Percentiles rank a stretch among this genome's conserved stretches.
phyloP scores from a whole-genome alignment of 805 yeast species.

The Candida chauliodis region DNA sequence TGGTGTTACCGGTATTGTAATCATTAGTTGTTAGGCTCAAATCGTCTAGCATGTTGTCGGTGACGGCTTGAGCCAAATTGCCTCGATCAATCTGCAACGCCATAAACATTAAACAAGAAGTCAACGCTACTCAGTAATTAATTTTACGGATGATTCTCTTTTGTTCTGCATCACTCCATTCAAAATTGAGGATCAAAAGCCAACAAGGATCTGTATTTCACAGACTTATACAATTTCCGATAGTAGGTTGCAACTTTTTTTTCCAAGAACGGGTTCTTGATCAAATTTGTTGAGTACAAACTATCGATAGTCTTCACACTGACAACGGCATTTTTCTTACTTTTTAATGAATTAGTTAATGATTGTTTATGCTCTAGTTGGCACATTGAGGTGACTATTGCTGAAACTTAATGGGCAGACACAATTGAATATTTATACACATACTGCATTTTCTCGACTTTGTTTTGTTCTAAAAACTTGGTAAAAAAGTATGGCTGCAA shows the following conservation, averaged over 20 bases:
- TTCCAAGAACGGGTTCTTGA: constrained; percentile 10
- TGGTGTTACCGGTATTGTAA: constrained; percentile 56
- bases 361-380: too few relatives aligned
- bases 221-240: constrained; percentile 20
- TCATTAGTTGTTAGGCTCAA: constrained; percentile 52
- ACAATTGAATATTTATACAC: too few relatives aligned
- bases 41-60: constrained; percentile 54
- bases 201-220: constrained; percentile 51
- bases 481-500: too few relatives aligned
- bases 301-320: background rate
- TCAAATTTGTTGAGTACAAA: background rate
- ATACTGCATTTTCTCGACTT: too few relatives aligned
- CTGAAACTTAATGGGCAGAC: too few relatives aligned
- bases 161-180: constrained; percentile 56
- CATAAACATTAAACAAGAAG: constrained; percentile 59
- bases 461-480: too few relatives aligned
- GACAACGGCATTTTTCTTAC: background rate
- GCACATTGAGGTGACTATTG: too few relatives aligned
- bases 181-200: constrained; percentile 55
- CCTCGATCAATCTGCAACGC: constrained; percentile 58
- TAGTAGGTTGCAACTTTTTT: constrained; percentile 10
- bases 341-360: background rate
- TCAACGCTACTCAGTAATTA: constrained; percentile 52
- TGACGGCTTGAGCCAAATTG: constrained; percentile 53
- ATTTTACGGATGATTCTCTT: constrained; percentile 45